phyloP scores from a whole-genome alignment of 129 eudicot genomes.

The Erigeron canadensis region DNA sequence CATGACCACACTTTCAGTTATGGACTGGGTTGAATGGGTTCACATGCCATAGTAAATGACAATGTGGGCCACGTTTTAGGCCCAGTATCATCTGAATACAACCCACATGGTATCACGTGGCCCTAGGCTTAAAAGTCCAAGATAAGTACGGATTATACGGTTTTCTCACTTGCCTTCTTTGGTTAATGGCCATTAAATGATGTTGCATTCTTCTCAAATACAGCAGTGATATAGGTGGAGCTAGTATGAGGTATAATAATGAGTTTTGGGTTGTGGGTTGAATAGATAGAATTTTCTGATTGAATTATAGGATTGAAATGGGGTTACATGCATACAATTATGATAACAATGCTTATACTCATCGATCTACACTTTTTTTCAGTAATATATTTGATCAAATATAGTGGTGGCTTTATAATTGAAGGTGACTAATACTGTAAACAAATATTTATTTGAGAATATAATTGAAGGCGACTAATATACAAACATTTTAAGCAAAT shows the following conservation, averaged over 20 bases:
- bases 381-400: no score
- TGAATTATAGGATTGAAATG: constrained; percentile 3
- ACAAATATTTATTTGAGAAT: no score
- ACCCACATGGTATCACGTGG: constrained; percentile 35
- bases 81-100: constrained; percentile 19
- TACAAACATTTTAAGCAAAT: no score
- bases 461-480: no score
- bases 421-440: no score
- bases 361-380: no score
- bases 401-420: no score
- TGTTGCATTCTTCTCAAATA: constrained; percentile 22
- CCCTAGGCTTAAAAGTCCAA: constrained; percentile 22
- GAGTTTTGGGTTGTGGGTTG: constrained; percentile 1
- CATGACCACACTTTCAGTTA: neutral
- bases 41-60: constrained; percentile 2
- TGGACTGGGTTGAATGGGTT: constrained; percentile 12
- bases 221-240: constrained; percentile 8
- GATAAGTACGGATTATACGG: constrained; percentile 31
- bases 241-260: neutral
- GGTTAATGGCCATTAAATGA: neutral
- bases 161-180: constrained; percentile 24
- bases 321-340: no score
- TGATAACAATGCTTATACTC: no score
- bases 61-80: constrained; percentile 28
- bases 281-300: neutral